Evolutionary conservation across 805 yeast species (phyloP), one percentile per base, ranked within the genome.

Genomic region (Kregervanrija pseudodelftensis): DNA sequence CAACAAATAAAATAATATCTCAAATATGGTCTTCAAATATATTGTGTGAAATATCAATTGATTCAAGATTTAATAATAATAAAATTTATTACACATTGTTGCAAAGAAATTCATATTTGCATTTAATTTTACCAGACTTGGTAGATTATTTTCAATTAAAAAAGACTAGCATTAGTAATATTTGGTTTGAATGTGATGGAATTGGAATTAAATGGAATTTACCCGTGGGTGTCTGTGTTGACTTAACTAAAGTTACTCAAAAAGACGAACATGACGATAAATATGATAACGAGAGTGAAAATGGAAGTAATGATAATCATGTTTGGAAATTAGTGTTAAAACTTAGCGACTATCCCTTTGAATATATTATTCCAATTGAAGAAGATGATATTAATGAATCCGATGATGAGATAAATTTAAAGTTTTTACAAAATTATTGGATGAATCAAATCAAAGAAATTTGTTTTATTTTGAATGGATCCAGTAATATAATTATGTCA

Each of bases 401-500:
- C 17, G 9, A 22, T 16, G 28, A 30, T 2, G 12, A 14, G 4
- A 22, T n/a, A 2, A 32, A 37, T 14, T 10, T 36, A 11, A 13
- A 32, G 5, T 57, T 69, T 11, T 51, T 78, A 46, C 70, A 63
- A 38, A 74, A 72, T 41, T 72, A 76, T 41, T 81, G 93, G 82
- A 66, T 80, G 48, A 89, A 91, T 58, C 88, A 80, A 47, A 65
- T 88, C 58, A 91, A 93, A 56, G 97, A 91, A 57, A 75, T 88
- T 4, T 79, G 88, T 55, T 87, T 73, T 55, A 77, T 88, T 0
- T 60, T 85, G 33, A 79, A 82, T 51, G 95, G 95, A 0, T 74
- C 78, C n/a, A 73, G 95, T 5, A 87, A 84, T 49, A 73, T 79
- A 2, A 76, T 91, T n/a, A 84, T 91, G 95, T 71, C 72, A 22